A percentile compares a stretch with the other conserved stretches of the same genome.
Evolutionary conservation across 805 yeast species (phyloP).

Genomic region (Clavispora phyllophila): DNA sequence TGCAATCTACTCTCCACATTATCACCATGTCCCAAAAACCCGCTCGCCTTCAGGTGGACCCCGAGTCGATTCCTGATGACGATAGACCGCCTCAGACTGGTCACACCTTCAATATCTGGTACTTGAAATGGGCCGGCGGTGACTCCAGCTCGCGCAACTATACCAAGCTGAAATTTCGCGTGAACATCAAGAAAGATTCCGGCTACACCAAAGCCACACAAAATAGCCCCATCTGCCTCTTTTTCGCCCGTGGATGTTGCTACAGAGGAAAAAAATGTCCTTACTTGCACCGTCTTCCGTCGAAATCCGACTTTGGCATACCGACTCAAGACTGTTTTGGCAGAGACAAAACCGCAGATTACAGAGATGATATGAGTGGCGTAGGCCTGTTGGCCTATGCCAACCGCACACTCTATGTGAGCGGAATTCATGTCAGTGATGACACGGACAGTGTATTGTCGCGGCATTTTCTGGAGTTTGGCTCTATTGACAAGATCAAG

Average conservation of each 20-base stretch:
- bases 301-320: constrained; percentile 49
- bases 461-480: constrained; percentile 64
- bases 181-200: constrained; percentile 57
- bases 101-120: constrained; percentile 81
- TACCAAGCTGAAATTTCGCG: constrained; percentile 52
- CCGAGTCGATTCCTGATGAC: constrained; percentile 48
- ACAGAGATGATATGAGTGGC: constrained; percentile 92
- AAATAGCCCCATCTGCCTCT: constrained; percentile 60
- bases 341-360: constrained; percentile 74
- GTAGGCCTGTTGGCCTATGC: constrained; percentile 70
- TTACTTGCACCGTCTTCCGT: constrained; percentile 74
- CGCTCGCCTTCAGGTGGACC: constrained; percentile 73
- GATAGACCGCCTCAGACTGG: constrained; percentile 78
- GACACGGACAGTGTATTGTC: constrained; percentile 31
- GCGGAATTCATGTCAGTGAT: constrained; percentile 44
- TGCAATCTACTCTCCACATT: not conserved
- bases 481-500: constrained; percentile 63
- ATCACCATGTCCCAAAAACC: constrained; percentile 21
- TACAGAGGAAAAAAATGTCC: constrained; percentile 70
- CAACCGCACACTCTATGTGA: constrained; percentile 77
- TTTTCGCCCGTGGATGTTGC: constrained; percentile 88
- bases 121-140: constrained; percentile 75
- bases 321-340: constrained; percentile 88
- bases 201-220: constrained; percentile 70
- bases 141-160: constrained; percentile 46